Percentiles rank a stretch among this genome's conserved stretches.
Conservation (phyloP, 2,329 filamentous ascomycete species). For the Ophiocordyceps camponoti-leonardi region DNA sequence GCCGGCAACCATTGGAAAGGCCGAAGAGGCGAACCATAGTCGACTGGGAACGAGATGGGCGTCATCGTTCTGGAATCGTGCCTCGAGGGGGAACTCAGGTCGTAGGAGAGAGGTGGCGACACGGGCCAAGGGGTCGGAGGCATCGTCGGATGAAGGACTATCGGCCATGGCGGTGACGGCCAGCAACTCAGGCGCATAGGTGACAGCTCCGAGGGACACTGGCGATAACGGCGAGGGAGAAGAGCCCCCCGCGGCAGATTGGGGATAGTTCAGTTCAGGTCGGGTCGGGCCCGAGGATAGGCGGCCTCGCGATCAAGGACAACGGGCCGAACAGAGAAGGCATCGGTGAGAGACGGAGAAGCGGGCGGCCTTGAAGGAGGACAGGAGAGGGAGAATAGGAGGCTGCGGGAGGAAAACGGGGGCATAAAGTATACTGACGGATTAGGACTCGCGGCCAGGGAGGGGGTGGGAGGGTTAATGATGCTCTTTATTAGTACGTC, state of each 20-base stretch:
- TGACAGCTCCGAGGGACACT: background rate
- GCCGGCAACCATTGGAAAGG: slow-evolving; percentile 64
- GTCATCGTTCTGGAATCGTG: slow-evolving; percentile 19
- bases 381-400: background rate
- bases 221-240: background rate
- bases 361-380: background rate
- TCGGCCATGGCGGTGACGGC: slow-evolving; percentile 21
- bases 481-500: background rate
- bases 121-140: slow-evolving; percentile 17
- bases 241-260: background rate
- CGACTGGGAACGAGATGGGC: slow-evolving; percentile 31
- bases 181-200: background rate
- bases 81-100: slow-evolving; percentile 3
- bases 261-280: background rate
- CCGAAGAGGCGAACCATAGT: slow-evolving; percentile 48
- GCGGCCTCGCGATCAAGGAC: background rate
- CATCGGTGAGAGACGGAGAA: background rate
- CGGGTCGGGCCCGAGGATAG: background rate
- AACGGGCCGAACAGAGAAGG: background rate
- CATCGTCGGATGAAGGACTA: slow-evolving; percentile 18
- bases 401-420: too few relatives aligned
- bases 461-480: background rate
- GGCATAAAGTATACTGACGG: background rate
- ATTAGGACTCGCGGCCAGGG: background rate
- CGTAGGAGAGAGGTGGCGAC: slow-evolving; percentile 9